These are phyloP conservation scores for Tagetes erecta DNA, from an alignment of 129 eudicot genomes.

Conservation along the genomic window DNA sequence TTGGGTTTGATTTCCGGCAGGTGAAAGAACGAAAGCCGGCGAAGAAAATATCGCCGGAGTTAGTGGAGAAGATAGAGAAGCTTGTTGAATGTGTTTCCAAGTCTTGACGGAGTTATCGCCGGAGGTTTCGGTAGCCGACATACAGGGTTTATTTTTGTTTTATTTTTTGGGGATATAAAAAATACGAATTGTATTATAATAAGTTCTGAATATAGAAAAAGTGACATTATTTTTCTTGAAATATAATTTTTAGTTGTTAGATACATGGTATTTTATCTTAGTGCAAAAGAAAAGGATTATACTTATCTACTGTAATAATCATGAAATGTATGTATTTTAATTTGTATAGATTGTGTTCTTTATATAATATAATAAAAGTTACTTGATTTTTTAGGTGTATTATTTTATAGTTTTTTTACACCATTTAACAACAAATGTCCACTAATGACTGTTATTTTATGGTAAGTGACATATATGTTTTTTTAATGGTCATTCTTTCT, in stretches of 20 bases:
- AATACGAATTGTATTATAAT: conserved; percentile 35
- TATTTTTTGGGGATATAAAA: conserved; percentile 21
- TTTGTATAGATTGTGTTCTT: too few species aligned
- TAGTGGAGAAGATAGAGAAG: conserved; percentile 65
- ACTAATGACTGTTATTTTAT: too few species aligned
- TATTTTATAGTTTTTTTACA: too few species aligned
- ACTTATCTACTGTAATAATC: too few species aligned
- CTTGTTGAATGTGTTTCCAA: conserved; percentile 69
- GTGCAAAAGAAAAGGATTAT: not conserved
- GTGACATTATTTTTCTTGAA: conserved; percentile 10
- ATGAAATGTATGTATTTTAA: too few species aligned
- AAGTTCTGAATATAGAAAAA: conserved; percentile 33
- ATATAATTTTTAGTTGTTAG: conserved; percentile 12
- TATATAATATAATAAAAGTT: too few species aligned
- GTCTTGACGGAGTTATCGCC: conserved; percentile 31
- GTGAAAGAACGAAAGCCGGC: conserved; percentile 57
- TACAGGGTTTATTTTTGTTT: conserved; percentile 42
- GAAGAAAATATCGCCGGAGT: conserved; percentile 76
- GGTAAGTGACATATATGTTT: too few species aligned
- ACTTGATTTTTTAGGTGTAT: too few species aligned
- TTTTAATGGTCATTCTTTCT: too few species aligned
- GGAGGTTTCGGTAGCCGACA: conserved; percentile 40
- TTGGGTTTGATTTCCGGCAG: conserved; percentile 77
- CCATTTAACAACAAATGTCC: too few species aligned
- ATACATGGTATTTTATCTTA: not conserved